These are phyloP conservation scores for Diaporthe vexans DNA, from an alignment of 2,329 filamentous ascomycete species.

Conservation along the genomic window DNA sequence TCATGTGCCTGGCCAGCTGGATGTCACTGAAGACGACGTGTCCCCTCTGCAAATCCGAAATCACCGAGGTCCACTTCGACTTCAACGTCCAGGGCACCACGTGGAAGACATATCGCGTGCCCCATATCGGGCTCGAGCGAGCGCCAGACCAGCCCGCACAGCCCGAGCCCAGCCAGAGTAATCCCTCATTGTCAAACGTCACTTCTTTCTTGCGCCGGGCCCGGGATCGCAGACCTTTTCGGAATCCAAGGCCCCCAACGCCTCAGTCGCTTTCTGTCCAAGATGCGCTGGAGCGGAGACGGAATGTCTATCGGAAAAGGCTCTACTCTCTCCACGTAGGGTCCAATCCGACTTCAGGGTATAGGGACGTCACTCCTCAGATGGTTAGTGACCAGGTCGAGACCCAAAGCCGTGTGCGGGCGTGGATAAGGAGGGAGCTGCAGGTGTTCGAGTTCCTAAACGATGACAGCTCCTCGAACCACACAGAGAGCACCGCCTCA, in stretches of 20 bases:
- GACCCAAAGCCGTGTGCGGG: constrained; percentile 81
- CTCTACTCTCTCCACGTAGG: constrained; percentile 87
- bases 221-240: constrained; percentile 15
- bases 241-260: not conserved
- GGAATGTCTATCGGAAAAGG: constrained; percentile 78
- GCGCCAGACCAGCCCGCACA: constrained; percentile 28
- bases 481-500: constrained; percentile 15
- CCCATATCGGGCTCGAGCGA: constrained; percentile 45
- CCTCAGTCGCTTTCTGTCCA: constrained; percentile 6
- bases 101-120: constrained; percentile 72
- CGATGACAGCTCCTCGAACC: constrained; percentile 49
- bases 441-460: constrained; percentile 83
- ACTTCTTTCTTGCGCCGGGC: constrained; percentile 22
- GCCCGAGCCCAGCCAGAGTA: constrained; percentile 35
- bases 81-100: constrained; percentile 62
- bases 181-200: constrained; percentile 10
- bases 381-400: constrained; percentile 74
- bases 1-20: constrained; percentile 87
- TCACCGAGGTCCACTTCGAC: constrained; percentile 75
- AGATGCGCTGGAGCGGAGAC: constrained; percentile 67
- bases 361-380: constrained; percentile 79
- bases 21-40: constrained; percentile 79
- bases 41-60: constrained; percentile 79
- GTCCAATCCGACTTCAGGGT: constrained; percentile 82
- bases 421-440: constrained; percentile 87